A percentile compares a stretch with the other conserved stretches of the same genome.
Conservation (phyloP, 2,329 filamentous ascomycete genomes). For the Chlorencoelia australis region DNA sequence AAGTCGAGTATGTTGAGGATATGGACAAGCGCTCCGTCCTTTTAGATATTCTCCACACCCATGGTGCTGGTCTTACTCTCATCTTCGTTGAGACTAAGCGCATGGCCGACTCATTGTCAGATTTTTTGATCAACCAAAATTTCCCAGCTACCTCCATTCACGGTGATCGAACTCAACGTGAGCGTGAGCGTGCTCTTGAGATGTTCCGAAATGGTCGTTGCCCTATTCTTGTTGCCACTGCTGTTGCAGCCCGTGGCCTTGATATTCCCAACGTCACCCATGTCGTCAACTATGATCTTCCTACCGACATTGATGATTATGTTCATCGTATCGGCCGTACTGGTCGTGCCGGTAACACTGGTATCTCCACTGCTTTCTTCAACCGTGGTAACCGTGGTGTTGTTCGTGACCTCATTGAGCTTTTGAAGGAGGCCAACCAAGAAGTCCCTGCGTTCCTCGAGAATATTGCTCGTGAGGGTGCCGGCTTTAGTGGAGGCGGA, state of each 20-base stretch:
- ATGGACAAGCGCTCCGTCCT: slow-evolving; percentile 95
- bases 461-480: slow-evolving; percentile 91
- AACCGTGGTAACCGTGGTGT: slow-evolving; percentile 99
- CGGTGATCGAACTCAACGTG: slow-evolving; percentile 94
- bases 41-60: slow-evolving; percentile 92
- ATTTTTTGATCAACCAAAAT: slow-evolving; percentile 97
- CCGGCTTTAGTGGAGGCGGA: slow-evolving; percentile 64
- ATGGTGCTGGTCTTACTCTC: slow-evolving; percentile 78
- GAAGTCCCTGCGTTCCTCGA: slow-evolving; percentile 91
- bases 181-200: slow-evolving; percentile 95
- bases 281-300: slow-evolving; percentile 99
- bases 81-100: slow-evolving; percentile 99
- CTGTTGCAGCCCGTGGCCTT: slow-evolving; percentile 64
- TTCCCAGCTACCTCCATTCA: slow-evolving; percentile 98
- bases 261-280: slow-evolving; percentile 96
- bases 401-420: slow-evolving; percentile 90
- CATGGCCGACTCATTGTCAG: slow-evolving; percentile 95
- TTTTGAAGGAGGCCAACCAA: slow-evolving; percentile 97
- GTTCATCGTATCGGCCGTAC: slow-evolving; percentile 99
- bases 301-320: slow-evolving; percentile 96
- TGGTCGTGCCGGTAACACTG: slow-evolving; percentile 97
- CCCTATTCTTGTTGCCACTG: slow-evolving; percentile 93
- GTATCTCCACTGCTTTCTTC: slow-evolving; percentile 98
- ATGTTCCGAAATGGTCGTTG: slow-evolving; percentile 95
- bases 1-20: slow-evolving; percentile 96